Evolutionary conservation across 148 eudicot genomes (phyloP).

Genomic region (Fagopyrum tataricum): DNA sequence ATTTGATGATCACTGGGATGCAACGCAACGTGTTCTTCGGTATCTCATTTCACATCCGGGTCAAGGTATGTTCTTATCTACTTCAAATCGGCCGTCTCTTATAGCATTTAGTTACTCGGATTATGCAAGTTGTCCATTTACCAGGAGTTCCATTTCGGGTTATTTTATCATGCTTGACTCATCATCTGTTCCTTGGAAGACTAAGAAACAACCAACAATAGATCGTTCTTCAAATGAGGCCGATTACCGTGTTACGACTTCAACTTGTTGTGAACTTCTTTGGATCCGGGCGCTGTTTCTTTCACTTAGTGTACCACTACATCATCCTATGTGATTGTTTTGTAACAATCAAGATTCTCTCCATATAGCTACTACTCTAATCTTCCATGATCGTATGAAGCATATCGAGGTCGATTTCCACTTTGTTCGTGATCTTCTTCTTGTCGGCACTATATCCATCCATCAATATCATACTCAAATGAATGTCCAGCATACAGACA

Average conservation of each 20-base stretch:
- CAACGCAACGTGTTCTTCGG: not conserved
- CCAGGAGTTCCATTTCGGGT: not conserved
- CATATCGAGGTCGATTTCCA: not conserved
- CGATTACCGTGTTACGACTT: constrained; percentile 2
- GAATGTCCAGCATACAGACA: too few relatives aligned
- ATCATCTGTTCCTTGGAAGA: constrained; percentile 11
- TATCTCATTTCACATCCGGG: constrained; percentile 9
- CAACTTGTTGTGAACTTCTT: not conserved
- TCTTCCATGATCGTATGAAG: constrained; percentile 14
- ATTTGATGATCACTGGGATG: not conserved
- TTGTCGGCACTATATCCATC: too few relatives aligned
- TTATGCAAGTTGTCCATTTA: not conserved
- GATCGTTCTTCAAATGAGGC: constrained; percentile 7
- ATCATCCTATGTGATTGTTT: not conserved
- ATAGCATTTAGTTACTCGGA: constrained; percentile 14
- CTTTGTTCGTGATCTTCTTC: not conserved
- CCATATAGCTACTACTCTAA: not conserved
- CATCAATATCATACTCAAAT: too few relatives aligned
- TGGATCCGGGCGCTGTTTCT: constrained; percentile 4
- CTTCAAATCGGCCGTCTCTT: too few relatives aligned
- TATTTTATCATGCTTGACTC: constrained; percentile 1
- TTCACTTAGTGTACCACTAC: not conserved
- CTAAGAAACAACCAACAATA: constrained; percentile 1
- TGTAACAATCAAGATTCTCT: constrained; percentile 6
- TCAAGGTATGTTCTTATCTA: constrained; percentile 8